Conservation (phyloP, 108 stramenopile species). For the Skeletonema potamos region DNA sequence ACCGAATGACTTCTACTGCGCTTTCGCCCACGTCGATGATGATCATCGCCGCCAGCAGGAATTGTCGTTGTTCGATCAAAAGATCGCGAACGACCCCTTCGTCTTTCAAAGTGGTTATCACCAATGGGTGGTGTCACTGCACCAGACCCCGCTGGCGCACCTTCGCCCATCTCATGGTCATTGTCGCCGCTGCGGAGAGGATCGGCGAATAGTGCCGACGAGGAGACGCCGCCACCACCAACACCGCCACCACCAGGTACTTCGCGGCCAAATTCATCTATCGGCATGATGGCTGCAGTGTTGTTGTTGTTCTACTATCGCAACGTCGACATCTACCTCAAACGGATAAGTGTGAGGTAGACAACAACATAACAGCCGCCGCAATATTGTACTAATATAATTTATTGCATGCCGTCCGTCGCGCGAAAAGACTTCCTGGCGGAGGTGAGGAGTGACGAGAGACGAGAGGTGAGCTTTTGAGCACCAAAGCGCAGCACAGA, state of each 20-base stretch:
- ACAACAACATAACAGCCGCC: too few species aligned
- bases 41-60: not conserved
- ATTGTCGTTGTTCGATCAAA: not conserved
- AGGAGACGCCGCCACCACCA: not conserved
- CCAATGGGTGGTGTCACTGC: not conserved
- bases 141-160: not conserved
- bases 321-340: too few species aligned
- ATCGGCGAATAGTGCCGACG: slow-evolving; percentile 1
- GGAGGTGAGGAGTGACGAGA: too few species aligned
- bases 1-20: slow-evolving; percentile 12
- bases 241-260: slow-evolving; percentile 18
- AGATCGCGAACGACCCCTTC: not conserved
- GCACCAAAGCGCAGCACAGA: too few species aligned
- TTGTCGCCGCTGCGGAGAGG: slow-evolving; percentile 19
- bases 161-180: slow-evolving; percentile 1
- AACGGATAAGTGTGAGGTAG: too few species aligned
- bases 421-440: too few species aligned
- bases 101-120: not conserved
- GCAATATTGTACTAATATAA: too few species aligned
- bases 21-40: not conserved
- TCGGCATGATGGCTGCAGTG: slow-evolving; percentile 33
- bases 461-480: too few species aligned
- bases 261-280: slow-evolving; percentile 84
- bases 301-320: too few species aligned
- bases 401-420: too few species aligned